phyloP scores from a whole-genome alignment of 148 eudicot species.

The Pharnaceum exiguum region DNA sequence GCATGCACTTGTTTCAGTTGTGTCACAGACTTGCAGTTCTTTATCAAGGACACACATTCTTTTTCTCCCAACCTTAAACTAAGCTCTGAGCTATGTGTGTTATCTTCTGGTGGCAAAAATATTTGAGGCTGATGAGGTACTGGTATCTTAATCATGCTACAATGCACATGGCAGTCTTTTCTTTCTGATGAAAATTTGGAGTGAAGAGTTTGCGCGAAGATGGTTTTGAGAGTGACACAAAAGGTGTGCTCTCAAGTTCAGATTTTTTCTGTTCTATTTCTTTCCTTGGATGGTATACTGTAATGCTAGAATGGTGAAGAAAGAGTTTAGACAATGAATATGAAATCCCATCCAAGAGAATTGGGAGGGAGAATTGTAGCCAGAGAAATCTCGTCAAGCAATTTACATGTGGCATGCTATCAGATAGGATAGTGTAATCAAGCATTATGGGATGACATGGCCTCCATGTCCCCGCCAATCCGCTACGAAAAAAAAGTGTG shows the following conservation, averaged over 20 bases:
- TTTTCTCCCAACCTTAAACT: conserved; percentile 26
- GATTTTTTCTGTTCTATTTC: background rate
- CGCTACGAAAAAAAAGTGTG: no score
- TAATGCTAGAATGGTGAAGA: background rate
- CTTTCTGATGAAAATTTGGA: background rate
- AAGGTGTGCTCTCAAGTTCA: conserved; percentile 5
- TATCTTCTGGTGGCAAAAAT: conserved; percentile 23
- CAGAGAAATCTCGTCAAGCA: conserved; percentile 10
- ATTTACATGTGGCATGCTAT: conserved; percentile 2
- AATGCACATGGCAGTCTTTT: conserved; percentile 6
- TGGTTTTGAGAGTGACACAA: background rate
- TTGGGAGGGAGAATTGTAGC: conserved; percentile 19
- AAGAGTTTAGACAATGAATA: background rate
- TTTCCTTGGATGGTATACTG: no score
- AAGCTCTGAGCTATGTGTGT: conserved; percentile 21
- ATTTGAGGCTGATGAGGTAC: conserved; percentile 28
- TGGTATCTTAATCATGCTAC: conserved; percentile 36
- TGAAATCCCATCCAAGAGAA: conserved; percentile 27
- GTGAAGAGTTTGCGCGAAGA: background rate
- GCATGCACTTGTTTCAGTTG: conserved; percentile 59
- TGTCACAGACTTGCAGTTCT: conserved; percentile 39
- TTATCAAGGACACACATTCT: conserved; percentile 47
- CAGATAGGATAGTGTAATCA: conserved; percentile 22
- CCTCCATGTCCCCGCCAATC: background rate
- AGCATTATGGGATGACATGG: conserved; percentile 6